phyloP scores from a whole-genome alignment of 2,329 filamentous ascomycete genomes.

The Capronia americana region DNA sequence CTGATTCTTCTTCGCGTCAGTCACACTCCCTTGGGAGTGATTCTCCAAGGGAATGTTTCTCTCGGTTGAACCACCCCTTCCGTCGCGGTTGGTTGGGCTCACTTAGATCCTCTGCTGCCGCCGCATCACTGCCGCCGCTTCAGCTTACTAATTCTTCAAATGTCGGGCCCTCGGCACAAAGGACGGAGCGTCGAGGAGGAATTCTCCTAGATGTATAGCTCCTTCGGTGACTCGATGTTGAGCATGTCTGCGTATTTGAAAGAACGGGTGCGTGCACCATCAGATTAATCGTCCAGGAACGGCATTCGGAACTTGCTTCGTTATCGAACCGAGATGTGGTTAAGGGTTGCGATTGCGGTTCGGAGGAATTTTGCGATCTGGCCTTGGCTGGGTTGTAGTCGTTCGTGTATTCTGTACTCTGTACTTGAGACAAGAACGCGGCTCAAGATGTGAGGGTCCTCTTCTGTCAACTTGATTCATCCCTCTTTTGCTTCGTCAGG shows the following conservation, averaged over 20 bases:
- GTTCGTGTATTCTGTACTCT: conserved; percentile 15
- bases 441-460: conserved; percentile 14
- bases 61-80: too few species aligned
- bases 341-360: neutral
- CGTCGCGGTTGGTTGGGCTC: too few species aligned
- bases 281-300: neutral
- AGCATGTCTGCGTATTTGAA: conserved; percentile 27
- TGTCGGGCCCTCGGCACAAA: neutral
- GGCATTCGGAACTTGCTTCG: neutral
- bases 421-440: conserved; percentile 12
- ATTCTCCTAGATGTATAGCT: neutral
- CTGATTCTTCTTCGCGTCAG: too few species aligned
- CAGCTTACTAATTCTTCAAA: conserved; percentile 8
- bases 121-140: neutral
- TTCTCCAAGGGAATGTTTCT: neutral
- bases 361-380: conserved; percentile 11
- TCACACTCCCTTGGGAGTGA: neutral
- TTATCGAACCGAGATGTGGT: neutral
- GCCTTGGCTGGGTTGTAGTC: conserved; percentile 9
- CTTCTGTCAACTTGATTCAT: conserved; percentile 19
- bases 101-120: neutral
- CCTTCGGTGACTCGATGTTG: conserved; percentile 10
- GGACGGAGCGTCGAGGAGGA: conserved; percentile 1
- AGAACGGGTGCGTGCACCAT: conserved; percentile 14
- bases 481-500: conserved; percentile 13